phyloP scores from a whole-genome alignment of 495 filamentous ascomycete genomes.

The Stereocaulon alpinum region DNA sequence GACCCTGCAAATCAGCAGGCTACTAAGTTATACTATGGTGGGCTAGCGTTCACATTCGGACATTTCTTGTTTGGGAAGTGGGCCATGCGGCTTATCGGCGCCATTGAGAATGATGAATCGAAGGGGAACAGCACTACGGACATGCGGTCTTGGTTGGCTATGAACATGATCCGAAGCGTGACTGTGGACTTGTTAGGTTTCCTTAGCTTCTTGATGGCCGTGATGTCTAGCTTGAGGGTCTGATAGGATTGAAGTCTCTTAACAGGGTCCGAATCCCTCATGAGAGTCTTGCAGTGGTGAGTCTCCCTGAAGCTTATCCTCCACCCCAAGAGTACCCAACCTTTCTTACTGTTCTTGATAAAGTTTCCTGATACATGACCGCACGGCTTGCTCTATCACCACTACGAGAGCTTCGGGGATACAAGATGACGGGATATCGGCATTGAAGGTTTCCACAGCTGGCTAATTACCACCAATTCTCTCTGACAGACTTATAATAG shows the following conservation, averaged over 20 bases:
- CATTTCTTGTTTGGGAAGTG: conserved; percentile 23
- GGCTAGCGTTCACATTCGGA: conserved; percentile 14
- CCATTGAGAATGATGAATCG: conserved; percentile 17
- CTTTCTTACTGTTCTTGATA: no score
- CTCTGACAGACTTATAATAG: no score
- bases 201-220: conserved; percentile 18
- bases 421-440: no score
- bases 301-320: no score
- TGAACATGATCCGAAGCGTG: conserved; percentile 21
- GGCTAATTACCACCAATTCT: no score
- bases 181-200: conserved; percentile 22
- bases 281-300: no score
- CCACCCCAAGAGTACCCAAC: no score
- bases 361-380: no score
- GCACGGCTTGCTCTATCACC: no score
- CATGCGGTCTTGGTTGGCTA: conserved; percentile 21
- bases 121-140: conserved; percentile 13
- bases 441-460: no score
- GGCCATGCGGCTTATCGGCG: conserved; percentile 18
- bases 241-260: background rate
- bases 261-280: no score
- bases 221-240: background rate
- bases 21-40: conserved; percentile 10
- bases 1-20: background rate
- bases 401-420: no score